Conservation (phyloP, 2,329 filamentous ascomycete genomes). For the Lasiodiplodia hormozganensis region DNA sequence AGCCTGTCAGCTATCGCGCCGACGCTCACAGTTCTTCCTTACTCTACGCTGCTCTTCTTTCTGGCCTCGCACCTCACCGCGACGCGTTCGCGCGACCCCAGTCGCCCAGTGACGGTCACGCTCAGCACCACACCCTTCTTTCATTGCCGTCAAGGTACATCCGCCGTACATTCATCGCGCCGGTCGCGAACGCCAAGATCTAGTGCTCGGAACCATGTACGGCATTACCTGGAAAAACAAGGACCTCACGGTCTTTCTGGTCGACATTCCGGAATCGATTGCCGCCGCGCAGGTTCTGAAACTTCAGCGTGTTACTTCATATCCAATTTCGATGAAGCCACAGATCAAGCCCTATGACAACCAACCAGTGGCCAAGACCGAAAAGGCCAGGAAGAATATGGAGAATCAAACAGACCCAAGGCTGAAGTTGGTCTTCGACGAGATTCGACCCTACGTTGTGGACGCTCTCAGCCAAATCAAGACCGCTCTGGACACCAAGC, state of each 20-base stretch:
- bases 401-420: neutral
- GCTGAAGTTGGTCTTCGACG: neutral
- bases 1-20: neutral
- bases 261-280: conserved; percentile 75
- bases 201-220: conserved; percentile 19
- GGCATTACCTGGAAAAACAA: conserved; percentile 62
- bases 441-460: neutral
- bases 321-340: conserved; percentile 55
- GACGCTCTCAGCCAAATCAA: conserved; percentile 5
- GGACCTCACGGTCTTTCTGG: conserved; percentile 59
- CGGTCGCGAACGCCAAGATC: neutral
- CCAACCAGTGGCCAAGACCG: neutral
- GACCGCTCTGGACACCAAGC: conserved; percentile 27
- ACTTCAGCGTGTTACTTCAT: conserved; percentile 47
- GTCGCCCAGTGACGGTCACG: neutral
- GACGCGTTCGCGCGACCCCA: neutral
- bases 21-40: neutral
- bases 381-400: neutral
- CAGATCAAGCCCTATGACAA: conserved; percentile 52
- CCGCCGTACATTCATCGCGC: neutral
- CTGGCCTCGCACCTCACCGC: neutral
- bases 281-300: conserved; percentile 67
- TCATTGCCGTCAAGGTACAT: neutral
- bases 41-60: neutral
- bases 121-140: neutral